Base-by-base conservation (phyloP, 768 basidiomycete species). In the Sutorius australiensis region DNA sequence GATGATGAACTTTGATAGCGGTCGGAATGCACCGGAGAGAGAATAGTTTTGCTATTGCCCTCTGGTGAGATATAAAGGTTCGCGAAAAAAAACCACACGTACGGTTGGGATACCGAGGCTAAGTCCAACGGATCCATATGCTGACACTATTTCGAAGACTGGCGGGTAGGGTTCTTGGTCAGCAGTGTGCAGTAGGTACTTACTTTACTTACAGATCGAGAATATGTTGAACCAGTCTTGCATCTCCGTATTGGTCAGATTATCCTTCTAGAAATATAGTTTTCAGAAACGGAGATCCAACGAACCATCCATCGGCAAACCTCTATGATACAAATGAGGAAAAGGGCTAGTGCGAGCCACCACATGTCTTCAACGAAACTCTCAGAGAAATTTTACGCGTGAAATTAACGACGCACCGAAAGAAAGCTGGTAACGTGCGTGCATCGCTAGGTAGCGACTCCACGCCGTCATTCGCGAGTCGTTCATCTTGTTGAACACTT, bases 311-410 rank as follows among this genome's bases (percentile, higher is more conserved):
- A 21, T 36, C 16, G 58, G 58, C 78, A 54, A 55, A 90, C 92
- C 80, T 98, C 97, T 56, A 97, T 84, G 58, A 98, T 95, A 66
- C 95, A 98, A 37, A 98, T 76, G 2, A 97, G 69, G 71, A 94
- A 93, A 12, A 98, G 69, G 0, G 91, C 92, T 12, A 92, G 21
- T 6, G 65, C 88, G 19, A 98, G 69, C 93, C 93, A 97, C 95
- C 95, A 97, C 81, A 98, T 92, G 70, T 97, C 95, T 93, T 57
- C 13, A n/a, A 43, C 40, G 12, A 31, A n/a, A 14, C 44, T 38
- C 54, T 53, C 9, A 57, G 44, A 14, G 44, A 30, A 31, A 32
- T n/a, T 48, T 16, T 2, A 17, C 5, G n/a, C 1, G 12, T 19
- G 7, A n/a, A 48, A 47, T 47, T 40, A 31, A 46, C 24, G 27